These are phyloP conservation scores for Haematococcus lacustris DNA, from an alignment of 139 green algal genomes.

Conservation along the genomic window DNA sequence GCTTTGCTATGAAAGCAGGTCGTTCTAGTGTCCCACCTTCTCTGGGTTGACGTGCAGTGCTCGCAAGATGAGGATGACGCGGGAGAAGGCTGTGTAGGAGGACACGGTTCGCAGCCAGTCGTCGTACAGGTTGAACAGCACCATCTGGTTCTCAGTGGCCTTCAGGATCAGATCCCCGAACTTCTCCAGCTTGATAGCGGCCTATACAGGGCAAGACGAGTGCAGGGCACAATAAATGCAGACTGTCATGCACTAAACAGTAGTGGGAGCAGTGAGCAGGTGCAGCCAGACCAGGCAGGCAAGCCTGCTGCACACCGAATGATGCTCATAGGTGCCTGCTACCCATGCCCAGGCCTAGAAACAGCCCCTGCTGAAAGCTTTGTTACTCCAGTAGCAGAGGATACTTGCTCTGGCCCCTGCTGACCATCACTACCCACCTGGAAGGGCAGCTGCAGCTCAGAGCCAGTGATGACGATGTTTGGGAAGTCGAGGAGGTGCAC, in stretches of 20 bases:
- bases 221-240: not conserved
- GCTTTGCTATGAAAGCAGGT: not conserved
- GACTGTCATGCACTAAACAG: not conserved
- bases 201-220: constrained; percentile 12
- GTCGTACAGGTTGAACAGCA: constrained; percentile 99
- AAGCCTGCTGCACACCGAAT: not conserved
- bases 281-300: not conserved
- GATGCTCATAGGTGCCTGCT: not conserved
- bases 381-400: not conserved
- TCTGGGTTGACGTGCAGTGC: constrained; percentile 98
- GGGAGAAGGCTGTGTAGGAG: constrained; percentile 96
- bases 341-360: not conserved
- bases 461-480: constrained; percentile 99
- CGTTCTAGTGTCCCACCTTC: constrained; percentile 51
- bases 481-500: constrained; percentile 99
- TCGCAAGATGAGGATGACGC: constrained; percentile 95
- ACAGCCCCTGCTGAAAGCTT: not conserved
- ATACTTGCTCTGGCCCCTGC: not conserved
- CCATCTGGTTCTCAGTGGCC: constrained; percentile 81
- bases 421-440: constrained; percentile 71
- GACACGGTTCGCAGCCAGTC: constrained; percentile 95
- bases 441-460: constrained; percentile 99
- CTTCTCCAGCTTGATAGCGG: constrained; percentile 97
- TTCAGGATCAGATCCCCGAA: constrained; percentile 97
- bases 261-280: not conserved